phyloP scores from a whole-genome alignment of 2,329 filamentous ascomycete genomes.

The Cyphellophora attinorum region DNA sequence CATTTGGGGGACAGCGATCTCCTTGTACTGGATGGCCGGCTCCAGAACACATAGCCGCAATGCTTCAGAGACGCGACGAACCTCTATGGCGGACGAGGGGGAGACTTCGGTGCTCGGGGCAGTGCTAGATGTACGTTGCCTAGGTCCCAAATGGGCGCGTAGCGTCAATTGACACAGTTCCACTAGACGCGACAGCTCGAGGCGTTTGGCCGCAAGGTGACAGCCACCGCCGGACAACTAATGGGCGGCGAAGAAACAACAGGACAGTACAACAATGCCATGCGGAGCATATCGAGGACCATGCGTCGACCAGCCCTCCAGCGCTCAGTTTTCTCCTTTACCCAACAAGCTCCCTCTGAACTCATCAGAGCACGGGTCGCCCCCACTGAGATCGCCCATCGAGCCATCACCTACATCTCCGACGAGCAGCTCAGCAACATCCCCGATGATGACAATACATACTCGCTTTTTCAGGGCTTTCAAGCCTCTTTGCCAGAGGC shows the following conservation, averaged over 20 bases:
- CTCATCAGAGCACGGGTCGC: conserved; percentile 87
- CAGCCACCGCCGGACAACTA: conserved; percentile 82
- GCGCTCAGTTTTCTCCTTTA: conserved; percentile 82
- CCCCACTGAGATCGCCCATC: conserved; percentile 83
- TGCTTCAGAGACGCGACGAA: conserved; percentile 32
- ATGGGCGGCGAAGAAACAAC: conserved; percentile 54
- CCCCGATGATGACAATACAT: conserved; percentile 73
- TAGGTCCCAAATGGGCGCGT: conserved; percentile 1
- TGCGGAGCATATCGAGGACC: conserved; percentile 83
- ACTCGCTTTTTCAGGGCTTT: conserved; percentile 94
- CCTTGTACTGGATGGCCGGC: too few relatives aligned
- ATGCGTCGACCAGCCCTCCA: conserved; percentile 75
- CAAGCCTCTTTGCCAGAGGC: conserved; percentile 76
- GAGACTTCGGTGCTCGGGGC: conserved; percentile 34
- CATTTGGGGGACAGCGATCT: too few relatives aligned
- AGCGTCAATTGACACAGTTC: conserved; percentile 10
- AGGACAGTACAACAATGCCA: conserved; percentile 72
- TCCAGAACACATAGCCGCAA: conserved; percentile 28
- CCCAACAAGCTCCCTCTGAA: conserved; percentile 85
- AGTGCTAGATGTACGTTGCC: conserved; percentile 33
- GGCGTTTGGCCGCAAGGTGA: conserved; percentile 89
- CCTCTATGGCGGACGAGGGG: conserved; percentile 30
- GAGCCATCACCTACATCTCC: conserved; percentile 76
- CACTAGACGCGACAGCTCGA: conserved; percentile 74
- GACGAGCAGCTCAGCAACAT: conserved; percentile 87